Evolutionary conservation across 164 flowering plant species (phyloP).

Genomic region (Umbellularia californica): DNA sequence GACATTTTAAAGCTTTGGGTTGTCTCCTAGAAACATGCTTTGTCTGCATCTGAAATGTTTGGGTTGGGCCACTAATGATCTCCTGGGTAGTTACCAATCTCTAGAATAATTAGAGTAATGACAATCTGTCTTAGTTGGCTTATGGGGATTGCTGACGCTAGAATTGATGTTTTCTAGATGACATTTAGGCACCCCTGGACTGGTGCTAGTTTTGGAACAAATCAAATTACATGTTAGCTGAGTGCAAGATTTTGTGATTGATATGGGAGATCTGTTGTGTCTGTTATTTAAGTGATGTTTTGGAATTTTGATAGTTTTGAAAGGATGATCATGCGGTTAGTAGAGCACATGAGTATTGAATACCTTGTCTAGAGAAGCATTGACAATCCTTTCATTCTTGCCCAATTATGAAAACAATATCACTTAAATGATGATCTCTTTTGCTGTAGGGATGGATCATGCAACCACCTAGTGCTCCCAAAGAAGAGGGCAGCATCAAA

Average conservation of each 20-base stretch:
- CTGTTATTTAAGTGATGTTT: neutral
- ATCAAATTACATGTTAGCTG: neutral
- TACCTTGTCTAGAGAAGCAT: conserved; percentile 4
- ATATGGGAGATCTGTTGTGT: neutral
- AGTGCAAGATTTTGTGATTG: neutral
- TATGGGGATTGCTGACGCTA: neutral
- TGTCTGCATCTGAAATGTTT: neutral
- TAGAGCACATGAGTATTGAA: neutral
- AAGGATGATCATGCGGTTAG: neutral
- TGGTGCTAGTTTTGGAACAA: neutral
- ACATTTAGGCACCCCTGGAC: neutral
- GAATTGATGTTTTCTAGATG: neutral
- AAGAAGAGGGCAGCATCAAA: conserved; percentile 7
- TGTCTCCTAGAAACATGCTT: neutral
- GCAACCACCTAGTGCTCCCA: conserved; percentile 8
- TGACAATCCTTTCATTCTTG: neutral
- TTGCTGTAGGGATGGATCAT: conserved; percentile 2
- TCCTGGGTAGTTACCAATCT: neutral
- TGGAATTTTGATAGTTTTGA: neutral
- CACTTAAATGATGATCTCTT: neutral
- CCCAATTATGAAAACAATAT: conserved; percentile 1
- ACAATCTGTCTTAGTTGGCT: conserved; percentile 1
- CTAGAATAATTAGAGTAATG: neutral
- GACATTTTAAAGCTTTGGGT: neutral
- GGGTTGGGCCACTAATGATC: neutral